Base-by-base conservation (phyloP, 176 grass and related monocot genomes). In the Paspalum notatum region DNA sequence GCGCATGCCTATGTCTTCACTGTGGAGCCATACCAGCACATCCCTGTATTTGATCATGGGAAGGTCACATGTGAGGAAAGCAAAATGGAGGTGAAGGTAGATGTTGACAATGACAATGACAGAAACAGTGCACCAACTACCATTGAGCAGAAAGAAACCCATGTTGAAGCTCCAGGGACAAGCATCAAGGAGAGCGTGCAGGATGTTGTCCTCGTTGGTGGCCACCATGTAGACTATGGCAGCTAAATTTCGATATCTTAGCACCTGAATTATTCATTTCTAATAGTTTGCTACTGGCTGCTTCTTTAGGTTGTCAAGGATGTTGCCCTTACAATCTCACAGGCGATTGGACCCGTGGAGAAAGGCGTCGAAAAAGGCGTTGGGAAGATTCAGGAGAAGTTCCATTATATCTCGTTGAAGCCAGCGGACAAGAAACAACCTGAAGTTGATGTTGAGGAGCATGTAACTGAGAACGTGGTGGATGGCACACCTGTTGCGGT, bases 151-250 rank as follows among this genome's bases (percentile, higher is more conserved):
- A 81, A 94, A 67, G 92, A 98, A 46, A 87, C 82, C 9, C 76
- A 77, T 56, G 48, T 91, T 4, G 79, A 93, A 86, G 81, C 90
- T 39, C 90, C 88, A 56, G 88, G 95, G 46, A 98, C 92, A 13
- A 92, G 95, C 81, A 89, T 95, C 73, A 86, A 11, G 44, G 87
- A 98, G 80, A 98, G 95, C 4, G 86, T 93, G 22, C 90, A 98
- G 73, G 95, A 98, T 76, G 92, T 95, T 32, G 85, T 98, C 72
- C 52, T 98, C 0, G 84, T 76, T 3, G 90, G 92, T 49, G 92
- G 92, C 14, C 85, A 86, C 48, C 95, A 95, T 89, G 95, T 91
- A 90, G 86, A 66, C 21, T 68, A 38, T 7, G 7, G 22, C 53
- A 75, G 42, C 15, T 26, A 39, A 17, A 65, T 55, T 41, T 85